Percentiles rank a stretch among this genome's conserved stretches.
Evolutionary conservation across 2,329 filamentous ascomycete genomes (phyloP).

Genomic region (Pseudopyricularia cyperi): DNA sequence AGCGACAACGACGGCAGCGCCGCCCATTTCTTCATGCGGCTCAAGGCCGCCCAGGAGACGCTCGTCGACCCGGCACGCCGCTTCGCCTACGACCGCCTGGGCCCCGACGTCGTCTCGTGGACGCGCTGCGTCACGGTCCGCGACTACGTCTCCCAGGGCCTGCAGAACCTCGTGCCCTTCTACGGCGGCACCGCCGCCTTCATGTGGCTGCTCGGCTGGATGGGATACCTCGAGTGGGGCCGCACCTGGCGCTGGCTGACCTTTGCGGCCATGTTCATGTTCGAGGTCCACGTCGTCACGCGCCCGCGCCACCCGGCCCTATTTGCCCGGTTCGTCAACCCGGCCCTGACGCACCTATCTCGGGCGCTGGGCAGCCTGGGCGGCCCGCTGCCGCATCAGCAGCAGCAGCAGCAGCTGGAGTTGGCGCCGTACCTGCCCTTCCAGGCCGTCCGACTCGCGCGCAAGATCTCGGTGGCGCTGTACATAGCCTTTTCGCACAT

Average conservation of each 20-base stretch:
- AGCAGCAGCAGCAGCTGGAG: conserved; percentile 19
- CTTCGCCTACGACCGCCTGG: conserved; percentile 85
- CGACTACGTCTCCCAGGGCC: conserved; percentile 60
- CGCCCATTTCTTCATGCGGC: conserved; percentile 56
- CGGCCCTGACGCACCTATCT: conserved; percentile 19
- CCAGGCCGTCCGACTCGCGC: conserved; percentile 63
- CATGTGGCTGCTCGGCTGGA: conserved; percentile 47
- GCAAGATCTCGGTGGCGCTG: conserved; percentile 63
- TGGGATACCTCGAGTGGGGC: conserved; percentile 57
- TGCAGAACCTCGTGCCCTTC: conserved; percentile 42
- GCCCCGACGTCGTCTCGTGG: conserved; percentile 57
- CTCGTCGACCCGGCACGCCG: conserved; percentile 63
- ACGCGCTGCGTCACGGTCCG: conserved; percentile 49
- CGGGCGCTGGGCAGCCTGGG: conserved; percentile 9
- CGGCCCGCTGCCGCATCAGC: neutral
- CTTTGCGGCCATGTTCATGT: conserved; percentile 36
- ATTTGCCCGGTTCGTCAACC: conserved; percentile 18
- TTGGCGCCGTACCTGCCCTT: conserved; percentile 61
- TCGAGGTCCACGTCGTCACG: conserved; percentile 44
- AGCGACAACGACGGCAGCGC: conserved; percentile 19
- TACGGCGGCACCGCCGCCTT: conserved; percentile 43
- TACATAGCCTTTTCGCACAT: conserved; percentile 78
- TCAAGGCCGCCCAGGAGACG: conserved; percentile 74
- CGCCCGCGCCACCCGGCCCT: conserved; percentile 35
- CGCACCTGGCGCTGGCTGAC: conserved; percentile 54